Evolutionary conservation across 192 early-diverging fungal genomes (phyloP), one percentile per base, ranked within the genome.

Genomic region (Coemansia sp.): DNA sequence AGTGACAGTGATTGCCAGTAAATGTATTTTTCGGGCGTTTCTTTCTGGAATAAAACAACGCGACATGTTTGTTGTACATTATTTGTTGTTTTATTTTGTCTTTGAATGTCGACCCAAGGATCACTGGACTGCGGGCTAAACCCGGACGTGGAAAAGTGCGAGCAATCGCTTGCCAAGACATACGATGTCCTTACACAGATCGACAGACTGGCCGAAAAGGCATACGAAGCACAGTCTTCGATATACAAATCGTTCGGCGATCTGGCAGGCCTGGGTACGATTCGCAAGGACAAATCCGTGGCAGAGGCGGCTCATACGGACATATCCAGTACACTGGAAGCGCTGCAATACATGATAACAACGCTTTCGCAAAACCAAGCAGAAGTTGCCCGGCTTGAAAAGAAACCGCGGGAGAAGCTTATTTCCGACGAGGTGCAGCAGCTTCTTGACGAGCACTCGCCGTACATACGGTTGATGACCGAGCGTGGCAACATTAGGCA

Each of bases 241-340:
- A 67, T 79, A 13, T 67, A 70, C 67, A 73, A 74, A 57, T 65
- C 71, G 25, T 74, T 79, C 47, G 71, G 76, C 28, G 76, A 79
- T n/a, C 30, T 79, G 52, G 64, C 76, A 2, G 76, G 76, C 15
- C 57, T 70, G 44, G 67, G 71, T 57, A 70, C 76, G 14, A 79
- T 79, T 23, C 76, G 76, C 54, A 79, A 79, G 50, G 71, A 79
- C 61, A 74, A 74, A 30, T 79, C 76, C 6, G 67, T 79, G 13
- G 50, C 64, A 2, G 76, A 79, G 34, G 76, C 76, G 0, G 71
- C 71, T 13, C 70, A 70, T 15, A 73, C 67, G 15, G 76, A 79
- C 42, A 79, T 79, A 29, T 40, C 63, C 17, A 66, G 31, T 41
- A 74, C 76, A 17, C 59, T 79, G n/a, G 71, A 73, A 0, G 63